Percentiles rank a stretch among this genome's conserved stretches.
Conservation (phyloP, 75 land plant species). For the Chamaecyparis obtusa region DNA sequence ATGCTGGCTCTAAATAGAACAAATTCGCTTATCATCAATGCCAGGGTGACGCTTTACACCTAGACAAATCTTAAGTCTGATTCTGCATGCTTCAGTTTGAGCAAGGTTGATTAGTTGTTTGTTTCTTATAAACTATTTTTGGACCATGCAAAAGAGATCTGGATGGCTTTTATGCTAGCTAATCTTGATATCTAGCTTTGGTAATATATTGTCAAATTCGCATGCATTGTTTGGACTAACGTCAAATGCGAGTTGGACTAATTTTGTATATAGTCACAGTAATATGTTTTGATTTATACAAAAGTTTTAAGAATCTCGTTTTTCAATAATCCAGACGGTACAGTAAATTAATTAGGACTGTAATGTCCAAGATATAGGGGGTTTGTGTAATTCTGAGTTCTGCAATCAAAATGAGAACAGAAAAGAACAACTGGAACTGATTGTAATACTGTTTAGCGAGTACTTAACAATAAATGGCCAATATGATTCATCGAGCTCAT, state of each 20-base stretch:
- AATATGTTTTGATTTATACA: neutral
- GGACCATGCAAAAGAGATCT: neutral
- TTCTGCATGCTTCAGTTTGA: neutral
- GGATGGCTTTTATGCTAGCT: neutral
- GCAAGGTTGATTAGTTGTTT: neutral
- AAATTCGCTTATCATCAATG: neutral
- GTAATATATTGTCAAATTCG: neutral
- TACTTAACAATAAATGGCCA: too few species aligned
- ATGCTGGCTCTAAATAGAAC: conserved; percentile 12
- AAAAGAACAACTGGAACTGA: too few species aligned
- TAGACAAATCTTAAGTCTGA: neutral
- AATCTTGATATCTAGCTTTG: neutral
- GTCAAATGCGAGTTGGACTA: neutral
- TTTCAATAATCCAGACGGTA: neutral
- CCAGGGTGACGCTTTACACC: neutral
- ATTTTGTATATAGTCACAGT: neutral
- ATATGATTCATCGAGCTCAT: too few species aligned
- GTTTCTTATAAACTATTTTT: neutral
- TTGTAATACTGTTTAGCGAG: too few species aligned
- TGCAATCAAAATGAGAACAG: too few species aligned
- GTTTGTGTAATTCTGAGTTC: too few species aligned
- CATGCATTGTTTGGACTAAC: neutral
- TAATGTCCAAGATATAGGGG: too few species aligned
- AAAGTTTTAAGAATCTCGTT: too few species aligned
- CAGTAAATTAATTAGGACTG: neutral